Base-by-base conservation (phyloP, 345 rosid genomes). In the Eucalyptus marginata region DNA sequence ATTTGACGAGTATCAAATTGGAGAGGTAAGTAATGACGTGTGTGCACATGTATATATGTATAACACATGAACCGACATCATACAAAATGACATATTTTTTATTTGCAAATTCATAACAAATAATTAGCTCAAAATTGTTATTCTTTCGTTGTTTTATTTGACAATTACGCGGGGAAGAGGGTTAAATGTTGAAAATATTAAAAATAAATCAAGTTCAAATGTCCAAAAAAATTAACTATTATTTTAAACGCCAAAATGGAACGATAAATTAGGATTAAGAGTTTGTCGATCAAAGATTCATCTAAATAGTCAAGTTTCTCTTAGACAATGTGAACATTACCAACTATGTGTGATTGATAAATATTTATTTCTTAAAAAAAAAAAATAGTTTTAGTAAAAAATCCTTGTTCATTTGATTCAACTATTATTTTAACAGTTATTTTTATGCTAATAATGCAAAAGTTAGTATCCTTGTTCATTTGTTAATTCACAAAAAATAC, bases 221-320 rank as follows among this genome's bases (percentile, higher is more conserved):
- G 76, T 66, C 43, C 10, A n/a, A 31, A 66, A 15, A 15, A 36
- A 66, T 31, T 13, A 16, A 31, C 43, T 66, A 7, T 3, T 62
- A 64, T 2, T 68, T 7, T 16, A 68, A 68, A 16, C 4, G 4
- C 44, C 24, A 8, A 68, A 66, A 68, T 33, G 80, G 20, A 68
- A 3, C 3, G 0, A 68, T 14, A 68, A 66, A 1, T n/a, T 68
- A 4, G 43, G 24, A 68, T 31, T 1, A 68, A 4, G 43, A 31
- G 11, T 68, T 0, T 15, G 52, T 50, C 1, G 3, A 36, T 36
- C 36, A 36, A 1, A n/a, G n/a, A 15, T 66, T 7, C 22, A 29
- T 66, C 3, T 7, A 7, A 31, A 66, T 0, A 31, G 7, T 1
- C 0, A 1, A 56, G 22, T 7, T 7, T 31, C 22, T 4, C 4